phyloP scores from a whole-genome alignment of 306 rosid species.

The Cucurbita pepo region DNA sequence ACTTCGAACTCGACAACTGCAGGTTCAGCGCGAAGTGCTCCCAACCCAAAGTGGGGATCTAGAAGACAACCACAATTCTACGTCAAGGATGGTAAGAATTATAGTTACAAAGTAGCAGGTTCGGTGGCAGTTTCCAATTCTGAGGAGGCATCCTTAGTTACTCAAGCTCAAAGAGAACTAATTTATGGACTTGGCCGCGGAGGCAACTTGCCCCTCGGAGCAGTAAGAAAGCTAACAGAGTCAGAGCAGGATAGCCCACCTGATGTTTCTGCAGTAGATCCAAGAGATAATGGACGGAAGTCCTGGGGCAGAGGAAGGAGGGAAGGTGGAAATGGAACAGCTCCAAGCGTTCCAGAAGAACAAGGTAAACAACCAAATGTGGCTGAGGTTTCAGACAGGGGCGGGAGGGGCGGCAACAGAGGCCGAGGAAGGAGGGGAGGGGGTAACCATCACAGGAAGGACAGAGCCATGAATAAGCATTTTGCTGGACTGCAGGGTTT shows the following conservation, averaged over 20 bases:
- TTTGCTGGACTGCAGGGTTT: conserved; percentile 67
- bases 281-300: conserved; percentile 25
- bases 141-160: conserved; percentile 54
- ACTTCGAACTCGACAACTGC: conserved; percentile 27
- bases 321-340: conserved; percentile 18
- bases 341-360: conserved; percentile 21
- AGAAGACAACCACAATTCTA: conserved; percentile 70
- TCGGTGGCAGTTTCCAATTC: conserved; percentile 74
- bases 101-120: conserved; percentile 92
- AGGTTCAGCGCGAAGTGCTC: conserved; percentile 24
- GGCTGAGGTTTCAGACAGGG: conserved; percentile 25
- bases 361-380: conserved; percentile 11
- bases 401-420: conserved; percentile 33
- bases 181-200: conserved; percentile 96
- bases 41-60: conserved; percentile 82
- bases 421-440: conserved; percentile 24
- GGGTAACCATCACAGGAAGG: conserved; percentile 55
- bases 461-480: conserved; percentile 74
- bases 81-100: conserved; percentile 95
- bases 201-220: conserved; percentile 86
- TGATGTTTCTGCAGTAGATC: conserved; percentile 27
- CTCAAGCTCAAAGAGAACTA: conserved; percentile 46
- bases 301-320: conserved; percentile 28
- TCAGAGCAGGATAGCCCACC: conserved; percentile 26
- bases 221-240: conserved; percentile 56